Percentiles rank a stretch among this genome's conserved stretches.
Conservation (phyloP, 495 filamentous ascomycete genomes). For the Penicillium malachiteum region DNA sequence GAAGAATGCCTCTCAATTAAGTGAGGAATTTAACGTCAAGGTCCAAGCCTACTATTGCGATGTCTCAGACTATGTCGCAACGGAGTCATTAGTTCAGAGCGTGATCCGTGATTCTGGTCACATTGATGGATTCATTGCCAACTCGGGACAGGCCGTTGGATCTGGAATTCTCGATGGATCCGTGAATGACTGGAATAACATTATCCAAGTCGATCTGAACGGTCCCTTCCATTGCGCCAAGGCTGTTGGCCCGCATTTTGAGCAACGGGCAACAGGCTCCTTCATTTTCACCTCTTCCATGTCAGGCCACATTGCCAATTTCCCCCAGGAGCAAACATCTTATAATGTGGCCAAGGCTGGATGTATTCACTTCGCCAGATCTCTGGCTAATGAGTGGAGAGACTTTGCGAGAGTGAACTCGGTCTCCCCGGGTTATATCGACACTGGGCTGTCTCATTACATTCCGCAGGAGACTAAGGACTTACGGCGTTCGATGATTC, state of each 20-base stretch:
- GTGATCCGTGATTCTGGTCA: constrained; percentile 41
- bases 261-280: constrained; percentile 48
- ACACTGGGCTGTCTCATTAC: constrained; percentile 61
- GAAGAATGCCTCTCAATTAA: no score
- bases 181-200: constrained; percentile 58
- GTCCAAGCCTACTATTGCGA: no score
- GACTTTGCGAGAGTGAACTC: constrained; percentile 77
- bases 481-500: constrained; percentile 41
- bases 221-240: constrained; percentile 60
- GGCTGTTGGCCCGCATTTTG: constrained; percentile 55
- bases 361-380: constrained; percentile 49
- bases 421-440: constrained; percentile 78
- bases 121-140: constrained; percentile 58
- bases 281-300: constrained; percentile 59
- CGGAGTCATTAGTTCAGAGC: not conserved
- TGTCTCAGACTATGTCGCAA: no score
- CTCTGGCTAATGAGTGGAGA: constrained; percentile 77
- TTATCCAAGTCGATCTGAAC: constrained; percentile 55
- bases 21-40: no score
- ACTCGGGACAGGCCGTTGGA: constrained; percentile 57
- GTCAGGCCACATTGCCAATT: constrained; percentile 66
- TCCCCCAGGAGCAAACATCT: constrained; percentile 64
- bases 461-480: constrained; percentile 4
- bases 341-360: constrained; percentile 70
- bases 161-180: constrained; percentile 53